Conservation (phyloP, 2,329 filamentous ascomycete genomes). For the Sporothrix euskadiensis region DNA sequence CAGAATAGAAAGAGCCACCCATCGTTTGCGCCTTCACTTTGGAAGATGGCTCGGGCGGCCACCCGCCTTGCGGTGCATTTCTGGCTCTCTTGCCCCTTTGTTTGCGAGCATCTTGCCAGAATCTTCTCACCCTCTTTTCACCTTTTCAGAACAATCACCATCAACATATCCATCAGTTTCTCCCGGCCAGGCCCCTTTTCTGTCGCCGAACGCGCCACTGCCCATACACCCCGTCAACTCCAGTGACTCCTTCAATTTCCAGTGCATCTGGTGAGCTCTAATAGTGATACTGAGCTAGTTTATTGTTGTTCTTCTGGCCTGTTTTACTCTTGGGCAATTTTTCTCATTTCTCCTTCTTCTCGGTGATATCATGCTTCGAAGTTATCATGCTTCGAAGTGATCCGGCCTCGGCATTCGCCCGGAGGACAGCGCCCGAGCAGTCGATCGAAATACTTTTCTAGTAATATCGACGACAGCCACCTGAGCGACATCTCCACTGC, state of each 20-base stretch:
- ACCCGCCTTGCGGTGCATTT: background rate
- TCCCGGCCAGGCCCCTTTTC: background rate
- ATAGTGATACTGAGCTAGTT: background rate
- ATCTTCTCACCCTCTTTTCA: background rate
- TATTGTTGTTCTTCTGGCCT: background rate
- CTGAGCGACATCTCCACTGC: background rate
- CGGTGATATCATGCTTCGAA: background rate
- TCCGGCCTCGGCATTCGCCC: background rate
- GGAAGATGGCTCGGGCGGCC: background rate
- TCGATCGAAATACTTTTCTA: background rate
- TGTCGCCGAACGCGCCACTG: background rate
- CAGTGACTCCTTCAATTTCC: background rate
- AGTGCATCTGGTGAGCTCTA: background rate
- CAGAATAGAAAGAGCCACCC: background rate
- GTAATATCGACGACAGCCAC: background rate
- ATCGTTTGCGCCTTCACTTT: background rate
- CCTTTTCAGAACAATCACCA: background rate
- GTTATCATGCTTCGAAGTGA: background rate
- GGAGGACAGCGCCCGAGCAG: background rate
- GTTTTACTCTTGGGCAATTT: background rate
- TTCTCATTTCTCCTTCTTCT: background rate
- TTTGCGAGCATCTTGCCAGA: background rate
- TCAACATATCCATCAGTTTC: background rate
- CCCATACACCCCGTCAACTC: background rate
- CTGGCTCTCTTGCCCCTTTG: background rate